Evolutionary conservation across 495 filamentous ascomycete genomes (phyloP).

Genomic region (Aspergillus indologenus): DNA sequence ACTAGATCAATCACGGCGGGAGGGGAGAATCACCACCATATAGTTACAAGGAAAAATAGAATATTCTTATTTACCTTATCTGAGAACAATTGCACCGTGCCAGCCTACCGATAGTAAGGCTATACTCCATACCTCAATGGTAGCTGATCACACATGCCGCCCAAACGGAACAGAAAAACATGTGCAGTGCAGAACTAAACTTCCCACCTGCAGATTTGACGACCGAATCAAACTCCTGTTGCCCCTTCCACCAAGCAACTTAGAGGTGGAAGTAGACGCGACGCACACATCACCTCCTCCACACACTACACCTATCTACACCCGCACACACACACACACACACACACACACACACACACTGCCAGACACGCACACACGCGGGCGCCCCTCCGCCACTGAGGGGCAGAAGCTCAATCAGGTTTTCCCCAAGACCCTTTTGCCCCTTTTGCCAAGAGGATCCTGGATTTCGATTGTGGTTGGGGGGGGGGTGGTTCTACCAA

Average conservation of each 20-base stretch:
- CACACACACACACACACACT: too few relatives aligned
- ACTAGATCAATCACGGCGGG: not conserved
- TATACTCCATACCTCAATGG: too few relatives aligned
- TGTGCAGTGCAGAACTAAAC: not conserved
- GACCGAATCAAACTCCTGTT: not conserved
- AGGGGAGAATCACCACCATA: not conserved
- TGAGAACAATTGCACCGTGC: too few relatives aligned
- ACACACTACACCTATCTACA: too few relatives aligned
- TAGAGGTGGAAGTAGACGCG: not conserved
- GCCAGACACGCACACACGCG: not conserved
- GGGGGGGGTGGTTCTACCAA: too few relatives aligned
- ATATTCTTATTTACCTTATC: too few relatives aligned
- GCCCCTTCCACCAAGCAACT: not conserved
- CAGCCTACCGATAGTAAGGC: too few relatives aligned
- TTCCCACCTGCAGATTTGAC: not conserved
- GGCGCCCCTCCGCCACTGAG: slow-evolving; percentile 1
- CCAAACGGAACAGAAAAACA: too few relatives aligned
- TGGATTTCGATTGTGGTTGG: not conserved
- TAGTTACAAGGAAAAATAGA: too few relatives aligned
- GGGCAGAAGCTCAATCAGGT: slow-evolving; percentile 6
- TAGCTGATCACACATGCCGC: too few relatives aligned
- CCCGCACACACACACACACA: too few relatives aligned
- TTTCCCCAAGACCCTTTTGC: not conserved
- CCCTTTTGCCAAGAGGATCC: slow-evolving; percentile 5
- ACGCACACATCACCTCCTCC: not conserved